phyloP scores from a whole-genome alignment of 176 grass and related monocot genomes.

The Otatea glauca region DNA sequence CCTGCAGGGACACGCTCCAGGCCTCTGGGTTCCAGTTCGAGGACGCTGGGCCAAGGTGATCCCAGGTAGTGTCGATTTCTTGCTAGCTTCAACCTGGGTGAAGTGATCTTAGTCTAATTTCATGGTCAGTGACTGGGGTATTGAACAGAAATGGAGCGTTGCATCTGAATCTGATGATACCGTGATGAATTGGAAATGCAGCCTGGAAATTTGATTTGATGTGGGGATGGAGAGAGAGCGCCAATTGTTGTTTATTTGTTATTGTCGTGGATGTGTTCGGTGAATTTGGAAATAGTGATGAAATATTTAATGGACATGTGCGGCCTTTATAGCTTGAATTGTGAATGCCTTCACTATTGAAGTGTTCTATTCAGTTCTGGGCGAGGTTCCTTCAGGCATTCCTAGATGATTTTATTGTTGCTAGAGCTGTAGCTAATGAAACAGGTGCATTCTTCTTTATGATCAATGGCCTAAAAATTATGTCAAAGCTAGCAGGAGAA shows the following conservation, averaged over 20 bases:
- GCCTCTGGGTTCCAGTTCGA: too few species aligned
- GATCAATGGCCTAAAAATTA: conserved; percentile 90
- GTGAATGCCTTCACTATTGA: not conserved
- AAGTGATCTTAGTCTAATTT: conserved; percentile 8
- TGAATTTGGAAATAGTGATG: not conserved
- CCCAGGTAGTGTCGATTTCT: conserved; percentile 54
- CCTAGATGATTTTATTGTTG: too few species aligned
- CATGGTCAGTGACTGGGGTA: not conserved
- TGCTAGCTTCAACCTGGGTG: not conserved
- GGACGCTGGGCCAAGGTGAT: conserved; percentile 81
- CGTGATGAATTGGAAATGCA: not conserved
- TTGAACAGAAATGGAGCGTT: conserved; percentile 16
- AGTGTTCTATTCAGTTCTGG: not conserved
- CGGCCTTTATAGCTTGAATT: not conserved
- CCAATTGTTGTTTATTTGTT: not conserved
- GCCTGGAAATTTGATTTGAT: not conserved
- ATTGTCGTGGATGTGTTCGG: not conserved
- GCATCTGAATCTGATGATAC: not conserved
- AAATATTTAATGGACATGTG: not conserved
- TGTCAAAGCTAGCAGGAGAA: conserved; percentile 89
- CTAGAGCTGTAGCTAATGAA: conserved; percentile 83
- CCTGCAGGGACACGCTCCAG: too few species aligned
- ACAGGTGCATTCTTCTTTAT: conserved; percentile 89
- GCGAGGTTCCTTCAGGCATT: not conserved
- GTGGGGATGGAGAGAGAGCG: not conserved